Evolutionary conservation across 2,329 filamentous ascomycete species (phyloP), one percentile per base, ranked within the genome.

Genomic region (Penicillium frequentans): DNA sequence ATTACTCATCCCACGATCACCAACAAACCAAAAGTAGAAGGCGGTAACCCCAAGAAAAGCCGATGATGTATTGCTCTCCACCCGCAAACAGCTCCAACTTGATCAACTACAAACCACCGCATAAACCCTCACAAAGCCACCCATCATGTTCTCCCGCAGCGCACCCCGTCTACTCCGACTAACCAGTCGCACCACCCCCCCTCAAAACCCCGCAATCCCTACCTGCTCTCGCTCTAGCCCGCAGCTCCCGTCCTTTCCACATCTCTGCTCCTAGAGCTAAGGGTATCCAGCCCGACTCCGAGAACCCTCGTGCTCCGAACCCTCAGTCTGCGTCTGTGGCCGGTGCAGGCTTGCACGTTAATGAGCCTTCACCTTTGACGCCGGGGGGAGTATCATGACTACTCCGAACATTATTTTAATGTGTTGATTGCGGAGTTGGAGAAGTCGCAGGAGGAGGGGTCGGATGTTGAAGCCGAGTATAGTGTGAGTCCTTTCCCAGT

Each of bases 391-490:
- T 98, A 96, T 73, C 88, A 96, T 70, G 82, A 89, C 55, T 80
- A 90, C 29, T 86, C 92, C 27, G 90, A 97, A 70, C 74, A 82
- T 49, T 96, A 90, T 73, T 82, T 98, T 66, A 82, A 88, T 54
- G 74, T 77, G 27, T 74, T 89, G 33, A 71, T 84, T 43, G 72
- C 73, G 23, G 79, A 81, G 60, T 71, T 96, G 43, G 95, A 99
- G 77, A 82, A 85, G 58, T 74, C 89, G 29, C 86, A 90, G 67
- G 95, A 98, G 69, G 78, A 82, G 31, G 86, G 89, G 9, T 71
- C 72, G 0, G 89, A 92, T 53, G 77, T 96, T 6, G 95, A 99
- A 65, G 89, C 95, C 5, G 95, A 99, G 70, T 98, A 89, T 67
- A 89, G 88, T 59, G 93, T 97, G 81, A 61, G 88, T 81, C 3